A percentile compares a stretch with the other conserved stretches of the same genome.
Evolutionary conservation across 805 yeast genomes (phyloP).

Genomic region (Pichia cephalocereana): DNA sequence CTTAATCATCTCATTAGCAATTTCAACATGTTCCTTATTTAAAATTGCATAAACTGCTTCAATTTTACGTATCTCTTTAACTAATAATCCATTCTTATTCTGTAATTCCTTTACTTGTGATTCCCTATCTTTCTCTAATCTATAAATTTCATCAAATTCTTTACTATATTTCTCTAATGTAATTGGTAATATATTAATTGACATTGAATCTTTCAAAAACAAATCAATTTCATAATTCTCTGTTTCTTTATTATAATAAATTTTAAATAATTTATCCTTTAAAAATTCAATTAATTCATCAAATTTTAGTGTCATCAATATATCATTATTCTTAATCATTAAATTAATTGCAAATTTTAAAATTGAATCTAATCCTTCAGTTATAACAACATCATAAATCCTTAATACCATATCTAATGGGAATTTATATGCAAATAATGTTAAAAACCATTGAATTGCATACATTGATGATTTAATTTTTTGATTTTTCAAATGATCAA

Average conservation of each 20-base stretch:
- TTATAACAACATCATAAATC: constrained; percentile 77
- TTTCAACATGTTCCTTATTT: constrained; percentile 74
- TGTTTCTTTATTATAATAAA: background rate
- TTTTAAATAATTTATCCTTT: constrained; percentile 62
- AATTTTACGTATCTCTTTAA: constrained; percentile 62
- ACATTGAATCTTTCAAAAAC: constrained; percentile 72
- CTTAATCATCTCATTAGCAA: constrained; percentile 81
- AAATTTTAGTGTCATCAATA: constrained; percentile 53
- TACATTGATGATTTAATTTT: constrained; percentile 92
- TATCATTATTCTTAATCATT: constrained; percentile 57
- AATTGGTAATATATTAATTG: constrained; percentile 62
- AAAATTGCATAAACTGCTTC: constrained; percentile 61
- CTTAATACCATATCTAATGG: constrained; percentile 83
- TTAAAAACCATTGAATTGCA: constrained; percentile 96
- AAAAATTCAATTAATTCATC: constrained; percentile 70
- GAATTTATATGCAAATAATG: constrained; percentile 90
- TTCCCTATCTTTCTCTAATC: constrained; percentile 54
- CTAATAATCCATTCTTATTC: constrained; percentile 59
- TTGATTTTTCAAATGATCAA: constrained; percentile 70
- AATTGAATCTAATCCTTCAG: constrained; percentile 86
- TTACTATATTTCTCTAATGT: constrained; percentile 59
- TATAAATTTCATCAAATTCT: constrained; percentile 70
- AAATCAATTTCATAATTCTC: constrained; percentile 52
- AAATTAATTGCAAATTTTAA: constrained; percentile 77
- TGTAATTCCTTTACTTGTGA: constrained; percentile 52